Base-by-base conservation (phyloP, 805 yeast genomes). In the Wickerhamiella vanderwaltii region DNA sequence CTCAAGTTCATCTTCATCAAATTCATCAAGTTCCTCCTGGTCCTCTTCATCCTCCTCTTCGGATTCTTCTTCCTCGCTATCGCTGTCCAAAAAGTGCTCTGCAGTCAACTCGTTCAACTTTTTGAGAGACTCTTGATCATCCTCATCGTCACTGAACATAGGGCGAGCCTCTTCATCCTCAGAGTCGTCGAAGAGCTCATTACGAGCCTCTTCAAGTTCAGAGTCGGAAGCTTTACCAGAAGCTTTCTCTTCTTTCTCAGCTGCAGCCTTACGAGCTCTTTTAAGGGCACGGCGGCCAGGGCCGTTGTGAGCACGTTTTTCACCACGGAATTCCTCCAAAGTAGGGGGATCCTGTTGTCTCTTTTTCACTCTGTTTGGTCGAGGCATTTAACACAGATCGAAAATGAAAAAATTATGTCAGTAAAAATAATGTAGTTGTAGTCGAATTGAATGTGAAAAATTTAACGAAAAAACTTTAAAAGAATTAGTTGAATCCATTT, bases 291-390 rank as follows among this genome's bases (percentile, higher is more conserved):
- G 51, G 30, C 51, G 50, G 51, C 56, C 58, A 59, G 43, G 51
- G 13, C 39, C 39, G 5, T 45, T 36, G 6, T 36, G 20, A 46
- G 44, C 44, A 12, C 49, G 47, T 33, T 50, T 53, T 49, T 59
- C 59, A 20, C 58, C 59, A 13, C 54, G 75, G 60, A 87, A 78
- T 55, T 88, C 95, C 34, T 88, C 97, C 48, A 78, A 67, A 5
- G 86, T 59, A 26, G 95, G 95, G 51, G 97, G 97, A 45, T 73
- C 82, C 35, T 85, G 91, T 66, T 88, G 97, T 69, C 84, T 88
- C 55, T 84, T 80, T 63, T 80, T 85, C 45, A 84, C 83, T 68
- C 83, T 79, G 73, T 95, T 80, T 61, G 97, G 97, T 94, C 87
- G 30, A 15, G 26, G 35, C 30, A 24, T 31, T 16, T 35, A 7